Base-by-base conservation (phyloP, 2,329 filamentous ascomycete genomes). In the Gaeumannomyces sp. region DNA sequence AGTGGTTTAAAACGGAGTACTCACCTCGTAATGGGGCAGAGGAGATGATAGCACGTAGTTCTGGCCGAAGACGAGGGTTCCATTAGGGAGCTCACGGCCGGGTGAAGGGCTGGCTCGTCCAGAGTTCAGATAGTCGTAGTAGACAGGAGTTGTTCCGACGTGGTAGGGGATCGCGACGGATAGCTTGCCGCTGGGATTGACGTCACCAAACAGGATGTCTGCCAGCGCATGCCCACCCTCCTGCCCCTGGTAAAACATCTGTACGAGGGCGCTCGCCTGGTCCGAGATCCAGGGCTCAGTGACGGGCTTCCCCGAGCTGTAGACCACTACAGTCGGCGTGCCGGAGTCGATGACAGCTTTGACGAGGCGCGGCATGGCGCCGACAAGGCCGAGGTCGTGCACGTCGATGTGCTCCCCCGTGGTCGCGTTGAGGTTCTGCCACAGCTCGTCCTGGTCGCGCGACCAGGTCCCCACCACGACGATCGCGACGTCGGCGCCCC, bases 391-490 rank as follows among this genome's bases (percentile, higher is more conserved):
- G 25, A 92, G 81, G 63, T 79, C 80, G 65, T 83, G 77, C 1
- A 86, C 79, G 69, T 92, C 89, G 61, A 92, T 85, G 71, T 91
- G 88, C 72, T 92, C 89, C 62, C 89, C 89, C 0, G 89, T 92
- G 1, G 89, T 92, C 33, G 88, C 89, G 69, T 92, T 92, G 3
- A 91, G 73, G 0, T 87, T 86, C 65, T 77, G 74, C 89, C 89
- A 92, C 3, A 92, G 83, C 73, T 92, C 85, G 63, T 81, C 78
- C 72, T 92, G 89, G 70, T 93, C 90, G 61, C 89, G 83, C 31
- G 85, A 87, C 90, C 89, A 92, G 11, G 89, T 92, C 38, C 89
- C 90, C 1, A 92, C 89, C 0, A 92, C 80, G 0, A 92, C 88
- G 6, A 92, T 82, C 7, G 89, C 89, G 2, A 92, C 84, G 70